A percentile compares a stretch with the other conserved stretches of the same genome.
phyloP scores from a whole-genome alignment of 306 rosid genomes.

The Prunus mira region DNA sequence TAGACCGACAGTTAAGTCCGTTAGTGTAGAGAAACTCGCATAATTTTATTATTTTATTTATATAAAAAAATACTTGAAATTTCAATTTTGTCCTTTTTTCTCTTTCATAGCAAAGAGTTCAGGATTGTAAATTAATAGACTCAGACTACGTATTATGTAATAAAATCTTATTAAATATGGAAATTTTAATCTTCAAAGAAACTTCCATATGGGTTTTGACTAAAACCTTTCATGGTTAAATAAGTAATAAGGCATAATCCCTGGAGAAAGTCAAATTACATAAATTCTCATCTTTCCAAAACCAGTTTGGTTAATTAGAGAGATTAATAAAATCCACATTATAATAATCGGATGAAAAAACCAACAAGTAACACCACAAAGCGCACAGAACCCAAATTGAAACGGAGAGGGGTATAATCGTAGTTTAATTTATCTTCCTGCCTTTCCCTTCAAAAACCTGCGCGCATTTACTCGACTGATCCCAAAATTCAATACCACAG shows the following conservation, averaged over 20 bases:
- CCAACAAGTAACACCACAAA: background rate
- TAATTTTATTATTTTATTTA: too few relatives aligned
- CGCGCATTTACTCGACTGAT: conserved; percentile 13
- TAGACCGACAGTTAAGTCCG: too few relatives aligned
- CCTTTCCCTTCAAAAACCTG: background rate
- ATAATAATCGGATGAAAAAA: background rate
- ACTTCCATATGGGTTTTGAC: background rate
- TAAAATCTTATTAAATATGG: background rate
- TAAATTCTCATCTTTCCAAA: background rate
- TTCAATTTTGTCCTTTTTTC: too few relatives aligned
- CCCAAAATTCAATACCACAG: background rate
- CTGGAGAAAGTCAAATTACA: background rate
- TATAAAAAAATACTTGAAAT: too few relatives aligned
- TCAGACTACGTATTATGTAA: background rate
- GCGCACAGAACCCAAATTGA: background rate
- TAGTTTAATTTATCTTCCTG: background rate
- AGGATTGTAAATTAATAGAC: too few relatives aligned
- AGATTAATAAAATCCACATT: background rate
- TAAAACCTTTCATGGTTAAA: background rate
- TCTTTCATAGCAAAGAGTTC: too few relatives aligned
- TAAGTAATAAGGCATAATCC: background rate
- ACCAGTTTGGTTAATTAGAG: background rate
- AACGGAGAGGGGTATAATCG: background rate
- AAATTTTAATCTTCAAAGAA: background rate
- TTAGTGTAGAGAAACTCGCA: too few relatives aligned